Percentiles rank a stretch among this genome's conserved stretches.
Conservation (phyloP, 2,329 filamentous ascomycete genomes). For the Fragosphaeria purpurea region DNA sequence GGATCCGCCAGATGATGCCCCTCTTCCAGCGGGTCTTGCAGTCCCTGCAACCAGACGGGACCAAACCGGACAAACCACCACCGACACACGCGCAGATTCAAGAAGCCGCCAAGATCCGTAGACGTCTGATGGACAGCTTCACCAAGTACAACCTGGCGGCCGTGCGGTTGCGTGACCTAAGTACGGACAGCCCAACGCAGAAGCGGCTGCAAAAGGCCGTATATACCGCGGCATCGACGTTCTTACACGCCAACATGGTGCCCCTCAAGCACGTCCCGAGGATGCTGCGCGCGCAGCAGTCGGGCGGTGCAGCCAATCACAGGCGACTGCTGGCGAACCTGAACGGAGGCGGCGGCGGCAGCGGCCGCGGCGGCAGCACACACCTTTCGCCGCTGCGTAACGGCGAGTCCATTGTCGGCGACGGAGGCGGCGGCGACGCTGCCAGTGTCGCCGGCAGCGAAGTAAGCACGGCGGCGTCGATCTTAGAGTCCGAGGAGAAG, state of each 20-base stretch:
- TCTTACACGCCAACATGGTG: slow-evolving; percentile 84
- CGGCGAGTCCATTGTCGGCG: slow-evolving; percentile 28
- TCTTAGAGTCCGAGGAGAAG: slow-evolving; percentile 73
- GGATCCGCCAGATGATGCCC: slow-evolving; percentile 71
- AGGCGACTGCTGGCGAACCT: slow-evolving; percentile 19
- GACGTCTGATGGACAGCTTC: slow-evolving; percentile 79
- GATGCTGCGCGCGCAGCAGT: slow-evolving; percentile 41
- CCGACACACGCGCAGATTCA: slow-evolving; percentile 59
- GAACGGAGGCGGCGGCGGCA: slow-evolving; percentile 8
- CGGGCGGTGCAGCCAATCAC: slow-evolving; percentile 16
- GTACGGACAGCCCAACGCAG: slow-evolving; percentile 62
- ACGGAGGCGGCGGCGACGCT: slow-evolving; percentile 36
- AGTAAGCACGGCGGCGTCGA: slow-evolving; percentile 42
- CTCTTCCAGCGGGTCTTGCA: slow-evolving; percentile 71
- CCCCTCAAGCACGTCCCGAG: slow-evolving; percentile 68
- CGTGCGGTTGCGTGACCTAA: slow-evolving; percentile 68
- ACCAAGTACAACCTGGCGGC: slow-evolving; percentile 78
- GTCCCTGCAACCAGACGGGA: slow-evolving; percentile 50
- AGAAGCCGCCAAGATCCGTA: slow-evolving; percentile 83
- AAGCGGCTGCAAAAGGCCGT: slow-evolving; percentile 68
- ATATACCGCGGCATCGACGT: slow-evolving; percentile 70
- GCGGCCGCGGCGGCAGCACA: slow-evolving; percentile 6
- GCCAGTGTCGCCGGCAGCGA: slow-evolving; percentile 39
- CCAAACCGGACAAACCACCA: slow-evolving; percentile 25
- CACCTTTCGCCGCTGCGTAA: slow-evolving; percentile 34